Conservation (phyloP, 805 yeast genomes). For the Starmerella geochares region DNA sequence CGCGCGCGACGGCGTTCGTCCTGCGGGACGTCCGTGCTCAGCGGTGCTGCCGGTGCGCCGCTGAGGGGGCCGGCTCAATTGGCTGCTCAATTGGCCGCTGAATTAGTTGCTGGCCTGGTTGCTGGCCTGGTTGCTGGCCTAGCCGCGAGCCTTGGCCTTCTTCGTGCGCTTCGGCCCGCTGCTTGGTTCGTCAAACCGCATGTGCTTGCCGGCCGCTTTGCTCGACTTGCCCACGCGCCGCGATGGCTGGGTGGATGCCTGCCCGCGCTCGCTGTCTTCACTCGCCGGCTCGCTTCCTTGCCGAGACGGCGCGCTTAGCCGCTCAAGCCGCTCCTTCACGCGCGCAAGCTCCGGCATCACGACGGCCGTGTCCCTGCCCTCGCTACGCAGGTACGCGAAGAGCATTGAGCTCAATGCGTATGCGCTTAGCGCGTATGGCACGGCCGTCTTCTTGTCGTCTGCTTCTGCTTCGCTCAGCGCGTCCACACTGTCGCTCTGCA, state of each 20-base stretch:
- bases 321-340: conserved; percentile 38
- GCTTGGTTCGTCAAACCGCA: conserved; percentile 22
- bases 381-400: conserved; percentile 49
- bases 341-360: conserved; percentile 38
- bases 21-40: too few species aligned
- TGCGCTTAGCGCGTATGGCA: conserved; percentile 29
- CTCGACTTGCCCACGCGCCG: conserved; percentile 4
- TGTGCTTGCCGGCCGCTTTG: conserved; percentile 9
- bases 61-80: too few species aligned
- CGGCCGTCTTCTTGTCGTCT: conserved; percentile 1
- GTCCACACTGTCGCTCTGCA: conserved; percentile 16
- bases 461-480: conserved; percentile 16
- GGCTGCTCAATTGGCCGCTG: too few species aligned
- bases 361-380: conserved; percentile 45
- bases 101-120: too few species aligned
- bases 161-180: neutral
- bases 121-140: too few species aligned
- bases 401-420: conserved; percentile 48
- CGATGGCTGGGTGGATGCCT: neutral
- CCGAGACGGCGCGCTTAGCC: conserved; percentile 1
- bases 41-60: too few species aligned
- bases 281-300: neutral
- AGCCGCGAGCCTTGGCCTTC: conserved; percentile 1
- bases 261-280: neutral
- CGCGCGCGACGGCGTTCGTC: too few species aligned